Evolutionary conservation across 2,329 filamentous ascomycete genomes (phyloP), one percentile per base, ranked within the genome.

Genomic region (Stemphylium vesicarium): DNA sequence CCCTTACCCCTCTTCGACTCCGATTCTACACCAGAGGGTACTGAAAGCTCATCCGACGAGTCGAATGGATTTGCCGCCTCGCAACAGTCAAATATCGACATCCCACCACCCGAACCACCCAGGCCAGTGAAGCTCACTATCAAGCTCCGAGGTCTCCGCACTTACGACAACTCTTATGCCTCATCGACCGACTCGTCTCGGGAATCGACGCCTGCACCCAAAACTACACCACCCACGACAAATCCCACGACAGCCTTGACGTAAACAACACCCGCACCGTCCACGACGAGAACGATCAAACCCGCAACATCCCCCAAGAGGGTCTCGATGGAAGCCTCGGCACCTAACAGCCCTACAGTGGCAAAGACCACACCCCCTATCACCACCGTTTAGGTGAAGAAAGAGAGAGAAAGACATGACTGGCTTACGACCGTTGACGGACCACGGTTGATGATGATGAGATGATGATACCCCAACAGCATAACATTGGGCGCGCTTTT

Each of bases 1-100:
- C 76, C 79, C 26, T 73, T 79, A 5, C 75, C 77, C 45, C 78
- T 78, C 43, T 74, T 77, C 62, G 77, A 77, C 50, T 74, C 77
- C n/a, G 75, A 76, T 51, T 72, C 75, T 12, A 71, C 68, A 15
- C 68, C 71, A 24, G 68, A 73, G 53, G 59, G 66, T 46, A 69
- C 67, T 42, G 70, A 75, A 57, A 71, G 70, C 62, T 74, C 73
- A 22, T 73, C 71, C 7, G 66, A 75, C 50, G 70, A 74, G 52
- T 72, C 72, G 12, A 69, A 70, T 42, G 65, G 65, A 12, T 62
- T 68, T 26, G 55, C 66, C 7, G 56, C 60, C 16, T 71, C 69
- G 38, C 69, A 73, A 48, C 63, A 64, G 41, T 59, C 69, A 9
- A 60, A 62, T 20, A 47, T 60, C 8, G 59, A 67, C n/a, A 56